Conservation (phyloP, 768 basidiomycete species). For the Gyrodon lividus region DNA sequence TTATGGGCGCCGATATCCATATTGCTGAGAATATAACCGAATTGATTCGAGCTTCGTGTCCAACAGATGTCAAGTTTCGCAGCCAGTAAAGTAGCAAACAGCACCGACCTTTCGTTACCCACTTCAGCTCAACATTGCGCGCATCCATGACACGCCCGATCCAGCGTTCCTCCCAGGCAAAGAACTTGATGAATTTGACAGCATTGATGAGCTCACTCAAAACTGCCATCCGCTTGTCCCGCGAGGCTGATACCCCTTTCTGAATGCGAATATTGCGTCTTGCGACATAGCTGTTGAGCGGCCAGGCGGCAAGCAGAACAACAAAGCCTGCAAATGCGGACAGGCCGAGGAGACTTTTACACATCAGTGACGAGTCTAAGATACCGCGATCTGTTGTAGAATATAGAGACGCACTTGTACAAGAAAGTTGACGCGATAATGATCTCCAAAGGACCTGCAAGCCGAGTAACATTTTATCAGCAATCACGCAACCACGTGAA, state of each 20-base stretch:
- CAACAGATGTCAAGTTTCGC: not conserved
- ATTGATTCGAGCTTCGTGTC: slow-evolving; percentile 58
- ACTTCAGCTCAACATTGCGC: slow-evolving; percentile 63
- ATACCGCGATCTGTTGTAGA: not conserved
- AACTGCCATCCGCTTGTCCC: slow-evolving; percentile 39
- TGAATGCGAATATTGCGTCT: slow-evolving; percentile 31
- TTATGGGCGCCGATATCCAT: slow-evolving; percentile 72
- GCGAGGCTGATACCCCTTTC: slow-evolving; percentile 21
- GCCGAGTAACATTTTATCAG: not conserved
- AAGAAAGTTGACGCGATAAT: slow-evolving; percentile 47
- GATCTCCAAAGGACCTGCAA: slow-evolving; percentile 67
- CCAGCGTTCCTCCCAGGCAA: slow-evolving; percentile 36
- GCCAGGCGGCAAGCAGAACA: slow-evolving; percentile 34
- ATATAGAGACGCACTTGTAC: slow-evolving; percentile 2
- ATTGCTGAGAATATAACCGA: slow-evolving; percentile 63
- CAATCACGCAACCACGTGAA: not conserved
- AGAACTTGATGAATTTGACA: slow-evolving; percentile 35
- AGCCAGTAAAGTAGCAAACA: not conserved
- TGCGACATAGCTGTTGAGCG: slow-evolving; percentile 36
- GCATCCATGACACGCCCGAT: slow-evolving; percentile 38
- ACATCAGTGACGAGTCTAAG: not conserved
- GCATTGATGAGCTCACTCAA: slow-evolving; percentile 39
- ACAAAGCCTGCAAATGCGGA: slow-evolving; percentile 40
- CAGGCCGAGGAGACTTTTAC: slow-evolving; percentile 35
- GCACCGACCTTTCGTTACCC: slow-evolving; percentile 62